Percentiles rank a stretch among this genome's conserved stretches.
Evolutionary conservation across 345 rosid genomes (phyloP).

Genomic region (Populus deltoides): DNA sequence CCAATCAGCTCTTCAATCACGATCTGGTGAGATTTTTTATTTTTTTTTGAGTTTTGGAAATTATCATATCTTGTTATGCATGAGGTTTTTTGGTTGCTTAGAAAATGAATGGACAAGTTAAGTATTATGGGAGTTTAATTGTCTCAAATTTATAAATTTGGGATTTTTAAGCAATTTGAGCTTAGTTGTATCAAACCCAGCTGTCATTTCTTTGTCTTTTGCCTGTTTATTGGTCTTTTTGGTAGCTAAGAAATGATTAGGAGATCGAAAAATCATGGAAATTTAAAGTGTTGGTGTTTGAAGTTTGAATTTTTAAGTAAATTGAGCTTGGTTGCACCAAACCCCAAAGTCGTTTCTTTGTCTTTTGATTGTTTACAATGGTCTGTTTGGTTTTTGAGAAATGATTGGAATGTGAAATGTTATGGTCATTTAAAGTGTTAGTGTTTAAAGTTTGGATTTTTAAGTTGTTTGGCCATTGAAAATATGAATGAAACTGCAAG

Average conservation of each 20-base stretch:
- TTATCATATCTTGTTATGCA: not conserved
- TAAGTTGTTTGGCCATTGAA: not conserved
- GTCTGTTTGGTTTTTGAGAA: not conserved
- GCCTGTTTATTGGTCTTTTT: not conserved
- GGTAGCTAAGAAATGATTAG: slow-evolving; percentile 3
- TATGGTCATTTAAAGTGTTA: not conserved
- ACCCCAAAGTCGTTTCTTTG: not conserved
- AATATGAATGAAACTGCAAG: not conserved
- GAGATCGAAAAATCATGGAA: not conserved
- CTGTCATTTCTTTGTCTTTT: slow-evolving; percentile 1
- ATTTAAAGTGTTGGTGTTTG: not conserved
- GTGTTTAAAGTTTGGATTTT: not conserved
- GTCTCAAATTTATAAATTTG: not conserved
- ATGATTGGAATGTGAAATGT: not conserved
- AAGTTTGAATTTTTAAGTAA: not conserved
- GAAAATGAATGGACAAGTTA: not conserved
- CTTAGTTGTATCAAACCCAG: not conserved
- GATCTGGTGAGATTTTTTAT: slow-evolving; percentile 72
- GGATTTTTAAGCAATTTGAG: not conserved
- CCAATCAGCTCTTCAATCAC: slow-evolving; percentile 77
- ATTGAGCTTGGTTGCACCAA: not conserved
- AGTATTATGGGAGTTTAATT: not conserved
- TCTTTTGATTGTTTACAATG: not conserved
- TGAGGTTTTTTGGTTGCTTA: not conserved
- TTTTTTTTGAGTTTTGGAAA: not conserved